phyloP scores from a whole-genome alignment of 352 stramenopile genomes.

The Phytophthora pluvialis region DNA sequence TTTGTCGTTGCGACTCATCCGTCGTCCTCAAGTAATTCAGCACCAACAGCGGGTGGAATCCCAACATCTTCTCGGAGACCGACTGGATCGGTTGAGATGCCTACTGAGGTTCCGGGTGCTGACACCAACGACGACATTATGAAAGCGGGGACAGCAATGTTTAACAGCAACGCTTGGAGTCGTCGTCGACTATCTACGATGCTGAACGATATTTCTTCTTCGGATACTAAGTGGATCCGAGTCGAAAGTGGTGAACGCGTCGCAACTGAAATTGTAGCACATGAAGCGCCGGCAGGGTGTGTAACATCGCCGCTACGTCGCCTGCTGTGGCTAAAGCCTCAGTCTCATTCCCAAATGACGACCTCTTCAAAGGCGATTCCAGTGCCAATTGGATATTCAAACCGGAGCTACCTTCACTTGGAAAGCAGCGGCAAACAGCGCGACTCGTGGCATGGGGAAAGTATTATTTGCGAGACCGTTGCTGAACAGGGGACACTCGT shows the following conservation, averaged over 20 bases:
- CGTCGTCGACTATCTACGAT: conserved; percentile 73
- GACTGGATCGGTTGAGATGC: conserved; percentile 59
- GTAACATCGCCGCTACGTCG: conserved; percentile 78
- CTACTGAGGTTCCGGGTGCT: conserved; percentile 49
- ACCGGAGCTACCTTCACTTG: conserved; percentile 85
- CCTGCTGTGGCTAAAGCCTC: conserved; percentile 79
- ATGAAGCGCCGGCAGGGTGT: conserved; percentile 83
- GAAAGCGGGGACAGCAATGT: conserved; percentile 51
- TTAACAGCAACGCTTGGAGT: conserved; percentile 63
- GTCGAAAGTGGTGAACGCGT: conserved; percentile 69
- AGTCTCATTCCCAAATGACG: conserved; percentile 48
- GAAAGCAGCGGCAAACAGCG: conserved; percentile 67
- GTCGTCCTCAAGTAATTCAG: conserved; percentile 29
- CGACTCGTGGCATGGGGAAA: conserved; percentile 78
- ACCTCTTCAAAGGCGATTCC: conserved; percentile 74
- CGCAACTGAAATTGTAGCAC: conserved; percentile 80
- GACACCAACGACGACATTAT: conserved; percentile 54
- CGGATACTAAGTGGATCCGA: conserved; percentile 70
- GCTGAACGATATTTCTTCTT: conserved; percentile 79
- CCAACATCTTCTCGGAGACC: conserved; percentile 35
- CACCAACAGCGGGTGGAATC: conserved; percentile 18
- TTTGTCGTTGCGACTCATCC: conserved; percentile 79
- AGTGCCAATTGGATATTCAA: conserved; percentile 88
- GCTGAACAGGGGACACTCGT: conserved; percentile 86
- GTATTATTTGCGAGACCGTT: conserved; percentile 87